Base-by-base conservation (phyloP, 495 filamentous ascomycete species). In the Podospora tetraspora region DNA sequence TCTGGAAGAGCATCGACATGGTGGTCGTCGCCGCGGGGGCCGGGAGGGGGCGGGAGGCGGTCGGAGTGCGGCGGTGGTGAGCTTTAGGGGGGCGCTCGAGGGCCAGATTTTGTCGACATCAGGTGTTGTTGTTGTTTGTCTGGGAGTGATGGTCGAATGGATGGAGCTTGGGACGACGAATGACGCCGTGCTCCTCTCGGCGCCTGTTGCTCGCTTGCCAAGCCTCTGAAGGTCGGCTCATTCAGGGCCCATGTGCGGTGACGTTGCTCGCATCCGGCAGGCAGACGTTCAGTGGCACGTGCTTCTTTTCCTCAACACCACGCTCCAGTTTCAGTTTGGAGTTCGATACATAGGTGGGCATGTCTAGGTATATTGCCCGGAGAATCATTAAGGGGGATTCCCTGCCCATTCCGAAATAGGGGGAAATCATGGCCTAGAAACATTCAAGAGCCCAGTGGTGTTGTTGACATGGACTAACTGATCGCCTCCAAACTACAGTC, bases 1-100 rank as follows among this genome's bases (percentile, higher is more conserved):
- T 60, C 11, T 19, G 60, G 27, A 76, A 69, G 2, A 21, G 19
- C 16, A 69, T 63, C 62, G 69, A 67, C 74, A 76, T 74, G 68
- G 58, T 27, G 21, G 21, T 5, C 32, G 34, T 52, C 37, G n/a
- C 19, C 19, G 43, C 19, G 16, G 43, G 43, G 25, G 25, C 25
- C 25, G 25, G 25, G 43, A 7, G 34, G 13, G 34, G 27, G 27
- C 27, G 13, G 37, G 37, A 43, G 43, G 43, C 43, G 22, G 59
- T 60, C 59, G 22, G 58, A 2, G 57, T 13, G 12, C 22, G 12
- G 59, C 23, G 13, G 57, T 13, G 59, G 27, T 29, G 59, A 24
- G 23, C 59, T 60, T 24, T 29, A 19, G 12, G 21, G 29, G n/a
- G 59, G 59, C 59, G 23, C 27, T 24, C 59, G 13, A 60, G 59